Conservation (phyloP, 2,329 filamentous ascomycete species). For the Trichophyton benhamiae region DNA sequence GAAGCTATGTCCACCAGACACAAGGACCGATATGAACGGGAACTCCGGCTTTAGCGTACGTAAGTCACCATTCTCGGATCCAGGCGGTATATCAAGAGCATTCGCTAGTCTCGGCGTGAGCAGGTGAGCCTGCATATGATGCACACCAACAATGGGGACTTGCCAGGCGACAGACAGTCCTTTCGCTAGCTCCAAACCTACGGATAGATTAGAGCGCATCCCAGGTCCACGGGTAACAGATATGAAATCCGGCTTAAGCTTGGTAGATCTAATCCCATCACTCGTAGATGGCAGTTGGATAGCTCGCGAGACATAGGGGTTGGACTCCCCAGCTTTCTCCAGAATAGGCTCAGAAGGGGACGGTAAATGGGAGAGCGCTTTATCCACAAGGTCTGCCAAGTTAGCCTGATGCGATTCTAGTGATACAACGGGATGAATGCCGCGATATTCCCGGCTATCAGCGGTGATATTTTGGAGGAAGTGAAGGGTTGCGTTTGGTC, state of each 20-base stretch:
- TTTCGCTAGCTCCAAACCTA: constrained; percentile 74
- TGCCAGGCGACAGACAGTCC: constrained; percentile 74
- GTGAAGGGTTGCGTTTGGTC: constrained; percentile 45
- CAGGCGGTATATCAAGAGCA: constrained; percentile 37
- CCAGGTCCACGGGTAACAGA: constrained; percentile 82
- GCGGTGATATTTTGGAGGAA: constrained; percentile 75
- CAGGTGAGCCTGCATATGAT: constrained; percentile 97
- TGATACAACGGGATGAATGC: constrained; percentile 68
- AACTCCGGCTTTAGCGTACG: constrained; percentile 43
- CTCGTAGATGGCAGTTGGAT: neutral
- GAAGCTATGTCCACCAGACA: constrained; percentile 85
- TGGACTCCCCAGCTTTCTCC: neutral
- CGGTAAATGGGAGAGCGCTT: constrained; percentile 49
- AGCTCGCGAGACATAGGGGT: neutral
- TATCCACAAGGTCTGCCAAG: constrained; percentile 55
- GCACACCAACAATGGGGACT: constrained; percentile 69
- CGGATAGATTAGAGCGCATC: constrained; percentile 65
- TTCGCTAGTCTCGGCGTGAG: constrained; percentile 68
- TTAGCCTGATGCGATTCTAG: constrained; percentile 62
- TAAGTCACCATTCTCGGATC: constrained; percentile 6
- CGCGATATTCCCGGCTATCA: constrained; percentile 60
- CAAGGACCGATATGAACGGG: constrained; percentile 77
- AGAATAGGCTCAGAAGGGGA: neutral
- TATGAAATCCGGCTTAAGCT: constrained; percentile 63
- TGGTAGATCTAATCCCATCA: constrained; percentile 10